Evolutionary conservation across 1,284 basidiomycete species (phyloP).

Genomic region (Rhodotorula mucilaginosa): DNA sequence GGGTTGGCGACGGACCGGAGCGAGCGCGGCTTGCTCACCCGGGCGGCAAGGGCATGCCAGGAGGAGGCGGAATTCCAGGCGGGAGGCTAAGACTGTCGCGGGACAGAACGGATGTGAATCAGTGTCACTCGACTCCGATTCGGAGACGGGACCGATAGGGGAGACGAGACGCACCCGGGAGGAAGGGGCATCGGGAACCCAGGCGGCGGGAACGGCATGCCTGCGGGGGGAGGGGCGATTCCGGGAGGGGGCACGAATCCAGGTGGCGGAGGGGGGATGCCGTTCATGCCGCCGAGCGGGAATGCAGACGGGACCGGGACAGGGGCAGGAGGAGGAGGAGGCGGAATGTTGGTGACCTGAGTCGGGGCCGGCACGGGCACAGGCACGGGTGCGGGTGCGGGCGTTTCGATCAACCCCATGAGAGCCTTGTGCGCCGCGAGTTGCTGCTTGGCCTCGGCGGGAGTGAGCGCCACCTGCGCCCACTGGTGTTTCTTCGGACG

Average conservation of each 20-base stretch:
- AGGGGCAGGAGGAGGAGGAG: conserved; percentile 12
- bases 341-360: conserved; percentile 35
- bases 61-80: conserved; percentile 13
- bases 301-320: conserved; percentile 9
- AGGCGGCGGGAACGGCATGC: conserved; percentile 25
- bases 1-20: no score
- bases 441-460: conserved; percentile 79
- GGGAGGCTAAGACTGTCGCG: background rate
- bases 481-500: conserved; percentile 80
- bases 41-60: conserved; percentile 32
- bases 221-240: conserved; percentile 28
- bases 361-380: background rate
- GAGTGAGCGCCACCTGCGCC: conserved; percentile 59
- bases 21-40: background rate
- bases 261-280: conserved; percentile 19
- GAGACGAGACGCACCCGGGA: conserved; percentile 4
- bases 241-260: conserved; percentile 17
- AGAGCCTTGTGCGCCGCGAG: conserved; percentile 85
- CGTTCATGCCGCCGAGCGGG: background rate
- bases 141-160: no score
- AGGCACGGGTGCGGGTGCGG: background rate
- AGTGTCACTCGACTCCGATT: no score
- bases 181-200: conserved; percentile 19
- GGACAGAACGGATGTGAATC: background rate
- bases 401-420: conserved; percentile 57